These are phyloP conservation scores for Malassezia japonica DNA, from an alignment of 1,284 basidiomycete species.

Conservation along the genomic window DNA sequence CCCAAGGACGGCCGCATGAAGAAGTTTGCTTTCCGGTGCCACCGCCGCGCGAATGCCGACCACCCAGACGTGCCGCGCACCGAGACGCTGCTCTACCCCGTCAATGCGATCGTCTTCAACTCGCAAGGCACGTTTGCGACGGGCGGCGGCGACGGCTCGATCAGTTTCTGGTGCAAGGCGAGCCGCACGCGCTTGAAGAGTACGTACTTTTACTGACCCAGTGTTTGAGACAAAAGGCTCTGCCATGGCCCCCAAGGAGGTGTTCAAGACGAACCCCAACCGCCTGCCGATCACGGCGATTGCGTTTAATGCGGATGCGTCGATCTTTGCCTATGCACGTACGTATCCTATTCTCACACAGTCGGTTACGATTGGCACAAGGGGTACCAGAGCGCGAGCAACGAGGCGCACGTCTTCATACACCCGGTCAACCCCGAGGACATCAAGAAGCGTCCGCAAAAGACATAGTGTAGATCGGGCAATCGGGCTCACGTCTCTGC, in stretches of 20 bases:
- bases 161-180: constrained; percentile 66
- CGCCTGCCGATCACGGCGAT: constrained; percentile 41
- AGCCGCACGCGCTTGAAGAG: constrained; percentile 78
- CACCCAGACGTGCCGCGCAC: constrained; percentile 50
- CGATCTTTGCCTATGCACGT: constrained; percentile 43
- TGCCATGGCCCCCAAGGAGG: constrained; percentile 31
- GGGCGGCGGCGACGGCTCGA: constrained; percentile 58
- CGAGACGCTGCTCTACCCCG: constrained; percentile 64
- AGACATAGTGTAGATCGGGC: constrained; percentile 18
- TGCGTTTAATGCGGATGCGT: constrained; percentile 38
- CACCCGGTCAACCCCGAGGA: constrained; percentile 39
- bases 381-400: constrained; percentile 33
- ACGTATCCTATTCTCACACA: background rate
- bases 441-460: constrained; percentile 37
- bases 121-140: constrained; percentile 88
- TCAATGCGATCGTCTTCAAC: constrained; percentile 87
- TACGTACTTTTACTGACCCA: constrained; percentile 50
- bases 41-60: constrained; percentile 65
- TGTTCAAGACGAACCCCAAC: constrained; percentile 36
- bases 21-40: constrained; percentile 95
- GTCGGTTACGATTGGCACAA: constrained; percentile 48
- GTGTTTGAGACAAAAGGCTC: constrained; percentile 42
- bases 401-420: constrained; percentile 34
- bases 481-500: background rate
- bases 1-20: constrained; percentile 44